Evolutionary conservation across 345 rosid species (phyloP).

Genomic region (Murraya koenigii): DNA sequence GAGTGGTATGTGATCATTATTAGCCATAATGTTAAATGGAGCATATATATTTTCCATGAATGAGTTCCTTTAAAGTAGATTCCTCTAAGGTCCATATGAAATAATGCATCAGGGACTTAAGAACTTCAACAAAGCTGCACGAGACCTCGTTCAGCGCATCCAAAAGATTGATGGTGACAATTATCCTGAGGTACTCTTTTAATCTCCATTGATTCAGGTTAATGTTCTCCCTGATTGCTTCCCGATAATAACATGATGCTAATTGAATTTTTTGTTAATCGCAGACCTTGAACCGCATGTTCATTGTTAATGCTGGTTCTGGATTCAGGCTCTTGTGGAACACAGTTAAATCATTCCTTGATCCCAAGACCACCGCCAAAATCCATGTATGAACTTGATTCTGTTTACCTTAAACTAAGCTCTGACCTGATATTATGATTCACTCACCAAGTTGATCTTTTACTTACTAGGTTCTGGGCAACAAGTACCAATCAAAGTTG

Average conservation of each 20-base stretch:
- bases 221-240: neutral
- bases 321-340: constrained; percentile 94
- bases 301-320: constrained; percentile 90
- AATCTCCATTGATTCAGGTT: neutral
- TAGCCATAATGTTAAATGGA: neutral
- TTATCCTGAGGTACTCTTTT: constrained; percentile 72
- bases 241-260: constrained; percentile 6
- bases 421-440: neutral
- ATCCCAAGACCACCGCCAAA: constrained; percentile 85
- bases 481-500: constrained; percentile 85
- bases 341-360: constrained; percentile 72
- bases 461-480: constrained; percentile 72
- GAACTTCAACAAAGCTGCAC: constrained; percentile 75
- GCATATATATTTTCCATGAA: neutral
- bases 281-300: constrained; percentile 90
- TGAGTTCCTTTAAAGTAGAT: neutral
- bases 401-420: neutral
- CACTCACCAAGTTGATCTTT: constrained; percentile 18
- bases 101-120: constrained; percentile 66
- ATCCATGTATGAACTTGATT: constrained; percentile 54
- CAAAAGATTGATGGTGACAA: constrained; percentile 82
- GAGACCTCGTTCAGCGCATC: constrained; percentile 70
- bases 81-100: neutral
- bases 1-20: constrained; percentile 67
- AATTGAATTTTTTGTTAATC: constrained; percentile 16